These are phyloP conservation scores for Albophoma yamanashiensis DNA, from an alignment of 2,329 filamentous ascomycete species.

Conservation along the genomic window DNA sequence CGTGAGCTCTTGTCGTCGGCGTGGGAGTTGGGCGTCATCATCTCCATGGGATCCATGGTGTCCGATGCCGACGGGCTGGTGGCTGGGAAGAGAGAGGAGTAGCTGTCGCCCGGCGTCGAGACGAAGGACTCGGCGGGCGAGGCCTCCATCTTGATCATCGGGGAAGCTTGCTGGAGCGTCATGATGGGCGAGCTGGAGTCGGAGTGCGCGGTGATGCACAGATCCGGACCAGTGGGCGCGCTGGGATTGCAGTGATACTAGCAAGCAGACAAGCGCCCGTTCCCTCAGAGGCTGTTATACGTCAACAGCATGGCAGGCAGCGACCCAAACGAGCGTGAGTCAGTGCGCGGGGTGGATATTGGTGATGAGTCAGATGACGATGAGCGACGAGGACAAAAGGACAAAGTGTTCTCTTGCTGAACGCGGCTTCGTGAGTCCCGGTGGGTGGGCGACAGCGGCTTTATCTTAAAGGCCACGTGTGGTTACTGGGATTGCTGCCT, in stretches of 20 bases:
- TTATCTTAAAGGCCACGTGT: constrained; percentile 23
- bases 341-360: constrained; percentile 5
- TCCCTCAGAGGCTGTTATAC: constrained; percentile 8
- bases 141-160: constrained; percentile 39
- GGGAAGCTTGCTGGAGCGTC: constrained; percentile 29
- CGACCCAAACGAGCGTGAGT: constrained; percentile 9
- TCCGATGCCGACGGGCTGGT: constrained; percentile 16
- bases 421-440: not conserved
- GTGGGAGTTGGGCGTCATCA: constrained; percentile 36
- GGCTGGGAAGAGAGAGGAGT: constrained; percentile 35
- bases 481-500: constrained; percentile 8
- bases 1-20: constrained; percentile 17
- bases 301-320: constrained; percentile 12
- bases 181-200: constrained; percentile 15
- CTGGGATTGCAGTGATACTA: constrained; percentile 1
- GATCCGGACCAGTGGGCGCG: not conserved
- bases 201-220: constrained; percentile 6
- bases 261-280: constrained; percentile 2
- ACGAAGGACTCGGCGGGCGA: constrained; percentile 45
- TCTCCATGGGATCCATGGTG: constrained; percentile 34
- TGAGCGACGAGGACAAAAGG: constrained; percentile 3
- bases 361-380: constrained; percentile 10
- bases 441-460: constrained; percentile 13
- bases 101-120: constrained; percentile 37
- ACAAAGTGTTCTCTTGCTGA: constrained; percentile 16